A percentile compares a stretch with the other conserved stretches of the same genome.
These are phyloP conservation scores for Forsythia viridissima DNA, from an alignment of 257 asterid genomes.

Conservation along the genomic window DNA sequence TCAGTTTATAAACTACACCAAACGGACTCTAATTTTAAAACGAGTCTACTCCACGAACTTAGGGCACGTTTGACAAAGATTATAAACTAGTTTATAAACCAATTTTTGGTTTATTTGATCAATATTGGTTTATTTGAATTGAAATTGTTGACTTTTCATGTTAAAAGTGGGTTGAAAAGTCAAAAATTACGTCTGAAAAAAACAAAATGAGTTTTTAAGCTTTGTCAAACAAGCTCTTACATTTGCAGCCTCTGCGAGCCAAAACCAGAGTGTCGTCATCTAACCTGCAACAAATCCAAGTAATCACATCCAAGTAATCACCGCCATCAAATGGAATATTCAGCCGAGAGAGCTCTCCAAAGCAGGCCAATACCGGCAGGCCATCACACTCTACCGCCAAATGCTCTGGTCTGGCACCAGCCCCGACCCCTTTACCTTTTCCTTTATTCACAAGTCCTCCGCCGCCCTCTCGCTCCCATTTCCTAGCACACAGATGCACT, in stretches of 20 bases:
- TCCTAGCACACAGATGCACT: slow-evolving; percentile 64
- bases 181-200: too few relatives aligned
- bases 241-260: slow-evolving; percentile 17
- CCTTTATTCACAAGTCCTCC: slow-evolving; percentile 77
- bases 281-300: slow-evolving; percentile 23
- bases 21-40: too few relatives aligned
- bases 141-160: too few relatives aligned
- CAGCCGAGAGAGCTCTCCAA: slow-evolving; percentile 66
- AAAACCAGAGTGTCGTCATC: slow-evolving; percentile 18
- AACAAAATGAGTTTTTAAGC: too few relatives aligned
- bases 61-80: too few relatives aligned
- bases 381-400: slow-evolving; percentile 58
- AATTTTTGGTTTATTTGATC: too few relatives aligned
- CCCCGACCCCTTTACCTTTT: slow-evolving; percentile 88
- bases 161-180: too few relatives aligned
- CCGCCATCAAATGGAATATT: slow-evolving; percentile 65
- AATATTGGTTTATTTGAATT: too few relatives aligned
- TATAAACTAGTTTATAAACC: too few relatives aligned
- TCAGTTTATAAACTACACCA: too few relatives aligned
- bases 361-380: slow-evolving; percentile 55
- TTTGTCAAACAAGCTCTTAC: too few relatives aligned
- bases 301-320: slow-evolving; percentile 2
- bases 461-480: slow-evolving; percentile 53
- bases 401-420: slow-evolving; percentile 68
- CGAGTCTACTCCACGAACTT: slow-evolving; percentile 38